Evolutionary conservation across 176 grass and related monocot species (phyloP), one percentile per base, ranked within the genome.

Genomic region (Phyllostachys edulis): DNA sequence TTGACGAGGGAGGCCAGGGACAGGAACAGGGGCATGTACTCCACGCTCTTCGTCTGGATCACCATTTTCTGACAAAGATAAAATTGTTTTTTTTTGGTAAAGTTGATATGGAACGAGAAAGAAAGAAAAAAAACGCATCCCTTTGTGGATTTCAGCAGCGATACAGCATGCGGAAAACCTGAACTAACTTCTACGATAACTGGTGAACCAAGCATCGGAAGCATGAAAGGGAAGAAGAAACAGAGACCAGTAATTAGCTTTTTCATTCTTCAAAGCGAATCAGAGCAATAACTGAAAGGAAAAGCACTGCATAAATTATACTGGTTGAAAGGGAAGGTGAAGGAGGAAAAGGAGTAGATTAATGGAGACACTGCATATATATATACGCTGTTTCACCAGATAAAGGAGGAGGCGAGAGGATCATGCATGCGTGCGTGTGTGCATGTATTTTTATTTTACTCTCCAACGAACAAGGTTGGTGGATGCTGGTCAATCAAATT

Each of bases 11-110:
- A 90, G 1, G 91, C 96, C 14, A 99, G 67, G 3, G 96, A 99
- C 77, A 99, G 78, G 60, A 90, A 94, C 14, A 99, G 78, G 41
- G 96, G 96, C 96, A 99, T 99, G 91, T 92, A 99, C 81, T 99
- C 96, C 32, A 99, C 93, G 82, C 96, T 99, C 88, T 92, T 99
- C 4, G 96, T 96, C 85, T 92, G 80, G 88, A 99, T 96, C 88
- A 99, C 96, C 93, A 99, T 86, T 96, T 94, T 99, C 95, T 97
- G 90, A 21, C 52, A 29, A 56, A 49, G 13, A 49, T 15, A 4
- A 15, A 49, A 29, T 51, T 51, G 16, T 49, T 50, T 49, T 49
- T 16, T 50, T 50, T 50, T 50, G 2, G 38, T 56, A 27, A 24
- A 24, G 56, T 70, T 14, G 70, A 23, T 69, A 63, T 39, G 29